phyloP scores from a whole-genome alignment of 352 stramenopile species.

The Bremia lactucae region DNA sequence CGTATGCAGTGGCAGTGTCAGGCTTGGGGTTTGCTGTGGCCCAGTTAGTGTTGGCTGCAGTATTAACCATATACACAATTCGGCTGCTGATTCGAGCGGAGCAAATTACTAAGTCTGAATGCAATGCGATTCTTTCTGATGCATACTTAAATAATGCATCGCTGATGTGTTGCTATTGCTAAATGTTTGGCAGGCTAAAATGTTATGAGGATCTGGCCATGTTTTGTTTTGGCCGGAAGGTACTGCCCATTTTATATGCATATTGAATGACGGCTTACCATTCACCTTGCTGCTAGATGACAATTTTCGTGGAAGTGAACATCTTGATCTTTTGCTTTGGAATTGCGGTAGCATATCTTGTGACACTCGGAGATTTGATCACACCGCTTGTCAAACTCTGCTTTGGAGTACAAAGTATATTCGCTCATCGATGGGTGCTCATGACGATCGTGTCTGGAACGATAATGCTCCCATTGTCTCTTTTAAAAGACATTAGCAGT shows the following conservation, averaged over 20 bases:
- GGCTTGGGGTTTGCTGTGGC: constrained; percentile 62
- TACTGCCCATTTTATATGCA: constrained; percentile 3
- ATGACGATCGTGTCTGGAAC: constrained; percentile 65
- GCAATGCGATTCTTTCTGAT: not conserved
- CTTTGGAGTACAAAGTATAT: constrained; percentile 46
- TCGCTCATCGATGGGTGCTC: constrained; percentile 64
- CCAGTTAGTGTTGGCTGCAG: constrained; percentile 54
- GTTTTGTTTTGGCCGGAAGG: constrained; percentile 75
- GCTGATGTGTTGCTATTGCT: not conserved
- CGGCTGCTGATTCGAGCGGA: constrained; percentile 65
- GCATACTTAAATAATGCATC: not conserved
- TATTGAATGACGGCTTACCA: not conserved
- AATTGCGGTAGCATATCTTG: constrained; percentile 75
- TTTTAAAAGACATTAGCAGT: constrained; percentile 78
- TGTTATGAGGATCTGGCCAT: constrained; percentile 81
- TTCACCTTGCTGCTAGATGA: constrained; percentile 23
- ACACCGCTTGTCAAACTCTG: constrained; percentile 64
- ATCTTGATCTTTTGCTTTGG: constrained; percentile 83
- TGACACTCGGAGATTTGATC: constrained; percentile 75
- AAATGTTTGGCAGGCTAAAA: constrained; percentile 42
- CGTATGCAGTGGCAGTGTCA: constrained; percentile 72
- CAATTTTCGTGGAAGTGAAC: constrained; percentile 79
- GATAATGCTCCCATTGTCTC: constrained; percentile 78
- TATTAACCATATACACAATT: constrained; percentile 79
- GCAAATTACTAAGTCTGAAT: constrained; percentile 64